A percentile compares a stretch with the other conserved stretches of the same genome.
phyloP scores from a whole-genome alignment of 2,329 filamentous ascomycete species.

The Nemania bipapillata region DNA sequence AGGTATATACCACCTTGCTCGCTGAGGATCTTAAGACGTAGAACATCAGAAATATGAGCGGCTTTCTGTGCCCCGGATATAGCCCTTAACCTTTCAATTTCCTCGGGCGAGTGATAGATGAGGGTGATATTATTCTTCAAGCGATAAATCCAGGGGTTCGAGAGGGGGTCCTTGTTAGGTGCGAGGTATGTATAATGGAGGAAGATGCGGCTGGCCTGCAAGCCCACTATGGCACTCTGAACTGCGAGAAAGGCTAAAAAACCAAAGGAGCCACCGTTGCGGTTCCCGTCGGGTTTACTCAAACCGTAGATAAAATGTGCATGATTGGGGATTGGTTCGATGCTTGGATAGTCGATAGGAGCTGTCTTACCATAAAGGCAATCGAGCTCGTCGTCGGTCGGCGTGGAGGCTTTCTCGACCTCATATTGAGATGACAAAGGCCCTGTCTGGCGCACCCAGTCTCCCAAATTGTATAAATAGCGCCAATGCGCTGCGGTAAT shows the following conservation, averaged over 20 bases:
- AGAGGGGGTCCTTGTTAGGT: constrained; percentile 48
- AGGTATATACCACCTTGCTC: constrained; percentile 54
- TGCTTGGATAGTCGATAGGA: constrained; percentile 20
- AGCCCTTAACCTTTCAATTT: constrained; percentile 46
- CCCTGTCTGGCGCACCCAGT: constrained; percentile 51
- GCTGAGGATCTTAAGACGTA: constrained; percentile 52
- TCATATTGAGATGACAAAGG: constrained; percentile 52
- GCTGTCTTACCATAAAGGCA: constrained; percentile 49
- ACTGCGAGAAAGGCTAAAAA: constrained; percentile 55
- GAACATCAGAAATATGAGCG: constrained; percentile 52
- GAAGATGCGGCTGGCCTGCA: constrained; percentile 52
- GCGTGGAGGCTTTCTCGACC: constrained; percentile 50
- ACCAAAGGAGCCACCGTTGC: constrained; percentile 51
- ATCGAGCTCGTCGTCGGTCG: constrained; percentile 50
- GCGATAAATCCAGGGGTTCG: constrained; percentile 53
- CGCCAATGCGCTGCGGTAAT: too few species aligned
- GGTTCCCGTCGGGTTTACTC: constrained; percentile 50
- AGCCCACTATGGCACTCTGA: constrained; percentile 53
- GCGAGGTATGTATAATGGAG: constrained; percentile 56
- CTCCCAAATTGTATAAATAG: constrained; percentile 44
- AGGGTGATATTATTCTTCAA: constrained; percentile 52
- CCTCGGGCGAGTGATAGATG: constrained; percentile 51
- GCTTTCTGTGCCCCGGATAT: constrained; percentile 47
- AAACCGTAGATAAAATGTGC: constrained; percentile 56
- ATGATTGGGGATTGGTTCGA: constrained; percentile 53